These are phyloP conservation scores for Termitomyces eurrhizus DNA, from an alignment of 768 basidiomycete genomes.

Conservation along the genomic window DNA sequence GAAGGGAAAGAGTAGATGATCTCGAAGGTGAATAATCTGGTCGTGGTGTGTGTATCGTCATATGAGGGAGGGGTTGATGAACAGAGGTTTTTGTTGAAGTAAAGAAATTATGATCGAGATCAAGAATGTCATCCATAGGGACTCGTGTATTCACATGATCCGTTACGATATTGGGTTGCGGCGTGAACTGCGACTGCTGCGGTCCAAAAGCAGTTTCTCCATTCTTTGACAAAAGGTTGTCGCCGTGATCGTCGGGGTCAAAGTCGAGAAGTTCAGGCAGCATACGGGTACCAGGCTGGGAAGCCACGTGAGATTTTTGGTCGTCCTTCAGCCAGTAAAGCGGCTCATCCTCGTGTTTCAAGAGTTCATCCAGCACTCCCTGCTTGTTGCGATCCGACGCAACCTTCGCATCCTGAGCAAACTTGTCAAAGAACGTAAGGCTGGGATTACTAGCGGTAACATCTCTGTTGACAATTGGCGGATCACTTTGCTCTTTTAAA, in stretches of 20 bases:
- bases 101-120: constrained; percentile 37
- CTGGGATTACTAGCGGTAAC: constrained; percentile 21
- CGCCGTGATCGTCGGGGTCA: not conserved
- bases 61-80: constrained; percentile 7
- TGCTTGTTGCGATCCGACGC: constrained; percentile 50
- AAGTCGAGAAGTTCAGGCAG: not conserved
- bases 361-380: constrained; percentile 57
- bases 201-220: not conserved
- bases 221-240: not conserved
- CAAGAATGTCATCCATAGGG: constrained; percentile 17
- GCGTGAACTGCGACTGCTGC: not conserved
- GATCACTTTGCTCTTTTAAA: not conserved
- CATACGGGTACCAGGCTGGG: not conserved
- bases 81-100: constrained; percentile 9
- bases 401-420: constrained; percentile 52
- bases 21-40: constrained; percentile 27
- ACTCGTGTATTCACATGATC: constrained; percentile 5
- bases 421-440: constrained; percentile 56
- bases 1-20: constrained; percentile 20
- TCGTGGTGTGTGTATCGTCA: not conserved
- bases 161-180: not conserved
- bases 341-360: constrained; percentile 68
- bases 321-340: constrained; percentile 49
- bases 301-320: not conserved
- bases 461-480: not conserved